A percentile compares a stretch with the other conserved stretches of the same genome.
Evolutionary conservation across 2,329 filamentous ascomycete species (phyloP).

Genomic region (Clonostachys solani): DNA sequence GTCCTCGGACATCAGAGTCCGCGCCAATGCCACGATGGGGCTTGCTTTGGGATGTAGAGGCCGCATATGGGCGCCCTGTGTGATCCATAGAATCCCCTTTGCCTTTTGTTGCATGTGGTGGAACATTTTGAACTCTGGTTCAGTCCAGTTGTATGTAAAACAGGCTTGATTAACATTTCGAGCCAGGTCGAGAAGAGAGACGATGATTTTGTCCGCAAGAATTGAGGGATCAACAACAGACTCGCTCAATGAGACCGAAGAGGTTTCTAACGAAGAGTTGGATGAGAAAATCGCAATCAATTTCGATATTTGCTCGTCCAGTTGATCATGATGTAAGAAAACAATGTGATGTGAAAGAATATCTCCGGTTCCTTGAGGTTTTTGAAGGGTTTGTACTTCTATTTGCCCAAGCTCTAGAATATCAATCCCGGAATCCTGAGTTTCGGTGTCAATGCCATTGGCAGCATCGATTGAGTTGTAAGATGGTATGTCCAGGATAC

Average conservation of each 20-base stretch:
- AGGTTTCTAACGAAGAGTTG: too few relatives aligned
- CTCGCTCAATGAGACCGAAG: too few relatives aligned
- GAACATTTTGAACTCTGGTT: constrained; percentile 32
- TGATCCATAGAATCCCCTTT: constrained; percentile 42
- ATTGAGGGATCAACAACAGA: background rate
- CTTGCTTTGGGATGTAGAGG: constrained; percentile 26
- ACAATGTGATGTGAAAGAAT: too few relatives aligned
- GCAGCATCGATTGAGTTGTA: too few relatives aligned
- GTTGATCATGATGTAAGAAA: too few relatives aligned
- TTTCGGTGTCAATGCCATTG: too few relatives aligned
- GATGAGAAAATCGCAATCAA: too few relatives aligned
- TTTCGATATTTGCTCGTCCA: too few relatives aligned
- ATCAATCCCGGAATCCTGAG: too few relatives aligned
- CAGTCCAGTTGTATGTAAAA: constrained; percentile 31
- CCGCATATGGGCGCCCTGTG: constrained; percentile 31
- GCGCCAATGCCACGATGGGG: constrained; percentile 37
- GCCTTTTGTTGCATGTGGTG: constrained; percentile 28
- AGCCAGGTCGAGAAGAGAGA: constrained; percentile 32
- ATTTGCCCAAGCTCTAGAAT: too few relatives aligned
- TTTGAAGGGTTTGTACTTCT: too few relatives aligned
- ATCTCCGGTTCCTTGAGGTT: too few relatives aligned
- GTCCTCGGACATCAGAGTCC: constrained; percentile 46
- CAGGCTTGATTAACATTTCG: background rate
- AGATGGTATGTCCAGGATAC: background rate
- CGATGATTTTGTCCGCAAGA: constrained; percentile 17